phyloP scores from a whole-genome alignment of 1,284 basidiomycete genomes.

The Leccinum angustisporum region DNA sequence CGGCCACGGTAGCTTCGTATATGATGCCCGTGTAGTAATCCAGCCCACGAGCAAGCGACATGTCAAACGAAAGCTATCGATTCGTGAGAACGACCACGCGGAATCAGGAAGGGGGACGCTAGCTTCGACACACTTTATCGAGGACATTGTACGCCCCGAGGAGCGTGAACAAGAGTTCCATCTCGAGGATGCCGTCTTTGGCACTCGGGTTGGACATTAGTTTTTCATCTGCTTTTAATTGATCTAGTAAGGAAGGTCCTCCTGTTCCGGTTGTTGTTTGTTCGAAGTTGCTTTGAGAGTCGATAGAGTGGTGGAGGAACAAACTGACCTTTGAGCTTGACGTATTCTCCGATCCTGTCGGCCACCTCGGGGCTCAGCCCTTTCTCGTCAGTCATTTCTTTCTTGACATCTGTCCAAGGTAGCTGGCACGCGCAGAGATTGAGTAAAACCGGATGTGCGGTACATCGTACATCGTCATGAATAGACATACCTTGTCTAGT shows the following conservation, averaged over 20 bases:
- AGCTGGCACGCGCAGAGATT: conserved; percentile 41
- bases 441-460: neutral
- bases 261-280: conserved; percentile 42
- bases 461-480: no score
- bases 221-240: conserved; percentile 66
- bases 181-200: conserved; percentile 87
- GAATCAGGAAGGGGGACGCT: neutral
- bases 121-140: conserved; percentile 57
- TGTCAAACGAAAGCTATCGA: conserved; percentile 87
- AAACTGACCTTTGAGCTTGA: conserved; percentile 83
- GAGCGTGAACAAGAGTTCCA: conserved; percentile 84
- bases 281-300: neutral
- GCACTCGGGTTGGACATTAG: conserved; percentile 76
- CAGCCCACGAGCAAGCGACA: conserved; percentile 92
- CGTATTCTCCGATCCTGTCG: conserved; percentile 96
- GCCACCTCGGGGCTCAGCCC: conserved; percentile 83
- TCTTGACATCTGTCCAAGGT: conserved; percentile 90
- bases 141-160: conserved; percentile 80
- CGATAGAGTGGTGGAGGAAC: neutral
- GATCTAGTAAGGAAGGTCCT: conserved; percentile 76
- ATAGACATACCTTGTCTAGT: conserved; percentile 81
- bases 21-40: conserved; percentile 99
- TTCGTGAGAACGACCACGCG: conserved; percentile 1
- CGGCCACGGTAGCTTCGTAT: conserved; percentile 94
- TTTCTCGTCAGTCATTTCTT: conserved; percentile 97